phyloP scores from a whole-genome alignment of 768 basidiomycete species.

The Saitozyma sp. region DNA sequence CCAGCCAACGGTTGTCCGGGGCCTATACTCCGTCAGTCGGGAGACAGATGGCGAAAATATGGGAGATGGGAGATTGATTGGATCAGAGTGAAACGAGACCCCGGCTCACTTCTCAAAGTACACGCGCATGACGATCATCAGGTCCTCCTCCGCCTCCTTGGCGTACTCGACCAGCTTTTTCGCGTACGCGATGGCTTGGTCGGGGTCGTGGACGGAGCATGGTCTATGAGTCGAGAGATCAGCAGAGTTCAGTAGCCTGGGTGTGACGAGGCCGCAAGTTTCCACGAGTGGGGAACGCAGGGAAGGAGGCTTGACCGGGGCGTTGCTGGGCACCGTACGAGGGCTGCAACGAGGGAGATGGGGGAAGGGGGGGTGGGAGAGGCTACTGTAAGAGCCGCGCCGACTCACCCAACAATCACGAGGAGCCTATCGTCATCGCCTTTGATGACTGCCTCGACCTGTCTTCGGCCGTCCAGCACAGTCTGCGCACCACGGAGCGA shows the following conservation, averaged over 20 bases:
- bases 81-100: neutral
- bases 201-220: slow-evolving; percentile 89
- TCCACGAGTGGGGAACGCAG: slow-evolving; percentile 23
- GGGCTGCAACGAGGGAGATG: too few relatives aligned
- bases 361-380: too few relatives aligned
- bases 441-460: slow-evolving; percentile 73
- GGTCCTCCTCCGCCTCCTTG: slow-evolving; percentile 73
- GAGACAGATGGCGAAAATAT: neutral
- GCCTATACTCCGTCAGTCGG: slow-evolving; percentile 30
- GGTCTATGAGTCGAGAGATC: slow-evolving; percentile 57
- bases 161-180: slow-evolving; percentile 75
- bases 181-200: slow-evolving; percentile 85
- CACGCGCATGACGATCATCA: slow-evolving; percentile 94
- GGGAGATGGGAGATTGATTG: neutral
- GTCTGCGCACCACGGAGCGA: slow-evolving; percentile 76
- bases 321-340: too few relatives aligned
- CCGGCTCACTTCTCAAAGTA: slow-evolving; percentile 81
- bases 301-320: too few relatives aligned
- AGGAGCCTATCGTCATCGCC: slow-evolving; percentile 89
- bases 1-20: slow-evolving; percentile 92
- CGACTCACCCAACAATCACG: slow-evolving; percentile 76
- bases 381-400: too few relatives aligned
- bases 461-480: slow-evolving; percentile 77
- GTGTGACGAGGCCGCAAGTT: slow-evolving; percentile 6
- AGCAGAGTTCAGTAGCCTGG: slow-evolving; percentile 3